phyloP scores from a whole-genome alignment of 2,329 filamentous ascomycete genomes.

The Hawksworthiomyces lignivorus region DNA sequence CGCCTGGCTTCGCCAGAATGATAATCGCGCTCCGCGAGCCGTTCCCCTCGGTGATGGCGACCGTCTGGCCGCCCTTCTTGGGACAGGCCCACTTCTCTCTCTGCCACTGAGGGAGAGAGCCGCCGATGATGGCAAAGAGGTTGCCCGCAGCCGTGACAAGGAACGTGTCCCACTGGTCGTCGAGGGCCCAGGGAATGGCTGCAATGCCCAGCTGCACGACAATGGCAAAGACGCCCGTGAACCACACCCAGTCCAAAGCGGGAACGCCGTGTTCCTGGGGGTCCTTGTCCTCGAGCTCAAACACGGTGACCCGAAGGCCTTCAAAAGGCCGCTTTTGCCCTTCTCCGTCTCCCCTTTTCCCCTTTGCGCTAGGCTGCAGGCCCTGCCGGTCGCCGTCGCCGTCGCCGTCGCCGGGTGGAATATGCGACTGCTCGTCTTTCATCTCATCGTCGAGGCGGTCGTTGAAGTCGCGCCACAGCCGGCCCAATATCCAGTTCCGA shows the following conservation, averaged over 20 bases:
- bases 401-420: no score
- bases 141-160: constrained; percentile 31
- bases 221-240: constrained; percentile 17
- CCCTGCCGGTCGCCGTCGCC: no score
- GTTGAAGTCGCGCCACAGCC: no score
- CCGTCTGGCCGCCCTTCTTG: background rate
- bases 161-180: constrained; percentile 31
- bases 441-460: no score
- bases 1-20: background rate
- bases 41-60: background rate
- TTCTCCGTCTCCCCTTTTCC: no score
- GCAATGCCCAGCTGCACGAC: constrained; percentile 27
- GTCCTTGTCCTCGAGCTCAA: no score
- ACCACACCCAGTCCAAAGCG: background rate
- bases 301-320: no score
- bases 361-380: no score
- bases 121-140: constrained; percentile 26
- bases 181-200: constrained; percentile 24
- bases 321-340: no score
- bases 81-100: constrained; percentile 14
- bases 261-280: no score
- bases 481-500: no score
- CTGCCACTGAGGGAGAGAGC: constrained; percentile 24
- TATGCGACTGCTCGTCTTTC: no score
- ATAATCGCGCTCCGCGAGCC: background rate